Conservation (phyloP, 176 grass and related monocot species). For the Dendrocalamus sinicus region DNA sequence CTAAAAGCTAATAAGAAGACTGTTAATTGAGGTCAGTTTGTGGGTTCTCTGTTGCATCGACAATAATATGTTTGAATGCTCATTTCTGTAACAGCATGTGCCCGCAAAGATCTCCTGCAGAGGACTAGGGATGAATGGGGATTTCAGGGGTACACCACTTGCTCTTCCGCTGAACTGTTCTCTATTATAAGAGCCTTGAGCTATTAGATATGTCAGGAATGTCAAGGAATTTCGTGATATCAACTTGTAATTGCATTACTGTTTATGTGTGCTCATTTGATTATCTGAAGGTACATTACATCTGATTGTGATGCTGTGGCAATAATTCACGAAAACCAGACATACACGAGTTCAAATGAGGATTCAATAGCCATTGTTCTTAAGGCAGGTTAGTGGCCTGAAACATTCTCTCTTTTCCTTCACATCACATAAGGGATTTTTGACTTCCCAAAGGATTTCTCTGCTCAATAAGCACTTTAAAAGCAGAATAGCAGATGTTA, state of each 20-base stretch:
- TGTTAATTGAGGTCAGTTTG: no score
- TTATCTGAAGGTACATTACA: conserved; percentile 66
- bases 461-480: background rate
- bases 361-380: conserved; percentile 92
- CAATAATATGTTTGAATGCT: no score
- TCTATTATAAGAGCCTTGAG: conserved; percentile 14
- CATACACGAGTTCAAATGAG: conserved; percentile 69
- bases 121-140: conserved; percentile 8
- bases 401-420: background rate
- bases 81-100: conserved; percentile 21
- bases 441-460: background rate
- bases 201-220: conserved; percentile 10
- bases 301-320: conserved; percentile 93
- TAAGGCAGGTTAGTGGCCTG: conserved; percentile 70
- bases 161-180: conserved; percentile 31
- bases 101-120: conserved; percentile 68
- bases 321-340: conserved; percentile 84
- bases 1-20: no score
- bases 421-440: background rate
- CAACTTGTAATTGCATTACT: background rate
- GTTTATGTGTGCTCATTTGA: conserved; percentile 43
- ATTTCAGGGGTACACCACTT: conserved; percentile 70
- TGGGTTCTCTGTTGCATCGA: no score
- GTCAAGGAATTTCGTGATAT: background rate
- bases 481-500: background rate